phyloP scores from a whole-genome alignment of 2,329 filamentous ascomycete species.

The Trichoderma harzianum region DNA sequence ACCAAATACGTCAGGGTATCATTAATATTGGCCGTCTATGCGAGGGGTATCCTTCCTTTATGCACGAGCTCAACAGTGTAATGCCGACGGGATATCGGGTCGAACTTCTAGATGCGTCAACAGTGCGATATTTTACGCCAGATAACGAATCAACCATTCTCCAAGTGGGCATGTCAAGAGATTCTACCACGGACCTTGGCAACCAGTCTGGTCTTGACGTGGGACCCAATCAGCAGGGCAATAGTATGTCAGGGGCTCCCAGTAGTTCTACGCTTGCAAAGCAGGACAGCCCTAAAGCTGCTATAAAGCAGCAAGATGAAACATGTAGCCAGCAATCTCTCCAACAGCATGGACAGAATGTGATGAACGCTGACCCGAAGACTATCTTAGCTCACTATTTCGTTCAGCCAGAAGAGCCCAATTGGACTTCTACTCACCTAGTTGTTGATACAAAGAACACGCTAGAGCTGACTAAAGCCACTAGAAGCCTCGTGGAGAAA shows the following conservation, averaged over 20 bases:
- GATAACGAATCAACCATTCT: background rate
- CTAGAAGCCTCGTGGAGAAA: background rate
- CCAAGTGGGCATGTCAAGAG: too few relatives aligned
- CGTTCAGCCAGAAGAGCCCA: background rate
- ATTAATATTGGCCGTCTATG: background rate
- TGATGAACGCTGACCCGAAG: background rate
- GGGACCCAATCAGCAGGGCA: background rate
- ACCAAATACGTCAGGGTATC: background rate
- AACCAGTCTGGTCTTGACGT: background rate
- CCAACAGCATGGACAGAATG: background rate
- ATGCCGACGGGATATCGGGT: background rate
- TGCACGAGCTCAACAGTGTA: background rate
- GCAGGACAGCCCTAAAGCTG: background rate
- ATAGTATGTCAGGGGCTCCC: background rate
- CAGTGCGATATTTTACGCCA: background rate
- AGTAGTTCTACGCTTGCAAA: background rate
- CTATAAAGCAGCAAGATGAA: background rate
- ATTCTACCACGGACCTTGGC: background rate
- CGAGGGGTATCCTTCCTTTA: background rate
- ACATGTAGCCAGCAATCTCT: background rate
- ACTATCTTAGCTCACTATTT: background rate
- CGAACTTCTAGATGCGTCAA: background rate
- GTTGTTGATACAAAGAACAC: accelerated
- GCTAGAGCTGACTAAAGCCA: background rate
- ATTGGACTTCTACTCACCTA: accelerated